These are phyloP conservation scores for Kockiozyma suomiensis DNA, from an alignment of 805 yeast species.

Conservation along the genomic window DNA sequence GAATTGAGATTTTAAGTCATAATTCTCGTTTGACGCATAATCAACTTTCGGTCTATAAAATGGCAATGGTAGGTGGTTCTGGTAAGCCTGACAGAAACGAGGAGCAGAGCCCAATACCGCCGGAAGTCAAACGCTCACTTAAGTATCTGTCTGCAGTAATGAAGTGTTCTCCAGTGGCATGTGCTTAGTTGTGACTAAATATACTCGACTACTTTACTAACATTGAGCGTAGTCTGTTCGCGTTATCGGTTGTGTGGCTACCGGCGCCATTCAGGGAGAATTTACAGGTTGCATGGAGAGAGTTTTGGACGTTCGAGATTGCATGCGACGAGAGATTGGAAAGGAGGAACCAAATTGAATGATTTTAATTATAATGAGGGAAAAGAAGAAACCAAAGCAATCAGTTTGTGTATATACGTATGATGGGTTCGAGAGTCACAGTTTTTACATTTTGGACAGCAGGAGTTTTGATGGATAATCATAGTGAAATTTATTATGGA, in stretches of 20 bases:
- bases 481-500: too few species aligned
- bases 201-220: too few species aligned
- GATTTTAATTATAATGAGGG: too few species aligned
- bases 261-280: neutral
- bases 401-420: too few species aligned
- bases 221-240: neutral
- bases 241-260: neutral
- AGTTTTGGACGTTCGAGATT: neutral
- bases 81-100: slow-evolving; percentile 1
- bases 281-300: neutral
- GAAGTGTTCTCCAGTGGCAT: slow-evolving; percentile 2
- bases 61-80: neutral
- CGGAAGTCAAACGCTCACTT: neutral
- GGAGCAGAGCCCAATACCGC: neutral
- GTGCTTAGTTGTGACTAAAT: neutral
- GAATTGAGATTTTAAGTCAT: too few species aligned
- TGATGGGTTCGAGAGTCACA: too few species aligned
- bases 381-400: too few species aligned
- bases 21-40: too few species aligned
- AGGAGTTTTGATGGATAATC: too few species aligned
- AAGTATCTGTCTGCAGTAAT: neutral
- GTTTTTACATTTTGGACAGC: too few species aligned
- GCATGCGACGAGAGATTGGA: neutral
- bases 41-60: too few species aligned
- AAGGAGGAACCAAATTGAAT: too few species aligned